Evolutionary conservation across 2,329 filamentous ascomycete genomes (phyloP), one percentile per base, ranked within the genome.

Genomic region (Pyrenophora teres): DNA sequence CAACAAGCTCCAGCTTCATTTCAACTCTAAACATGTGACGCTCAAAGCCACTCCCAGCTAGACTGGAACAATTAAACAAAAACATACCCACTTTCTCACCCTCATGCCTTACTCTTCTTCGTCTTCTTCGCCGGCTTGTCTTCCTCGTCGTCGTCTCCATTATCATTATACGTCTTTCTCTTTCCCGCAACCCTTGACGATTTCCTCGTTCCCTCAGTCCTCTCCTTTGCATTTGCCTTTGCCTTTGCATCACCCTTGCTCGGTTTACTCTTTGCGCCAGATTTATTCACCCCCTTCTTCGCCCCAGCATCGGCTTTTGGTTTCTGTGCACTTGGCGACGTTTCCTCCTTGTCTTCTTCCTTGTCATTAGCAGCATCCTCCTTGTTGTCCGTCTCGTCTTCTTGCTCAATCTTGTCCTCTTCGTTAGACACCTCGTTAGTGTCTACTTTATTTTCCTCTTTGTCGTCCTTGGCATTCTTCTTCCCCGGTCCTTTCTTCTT

Each of bases 401-500:
- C 36, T n/a, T 56, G 19, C 6, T 53, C 46, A 12, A 57, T 49
- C 16, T 54, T 50, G 40, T 69, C 64, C 36, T 51, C 50, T 50
- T 71, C 54, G 10, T 48, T 5, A 21, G 19, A 21, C 5, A 5
- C 19, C 19, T 21, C 19, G 3, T 21, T 21, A 21, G 19, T 49
- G 25, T 10, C 25, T 27, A 6, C 9, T 2, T 27, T 10, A 15
- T n/a, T 12, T 36, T 36, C 18, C 13, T 50, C 37, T 46, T 69
- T 64, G 30, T 50, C 38, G 6, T n/a, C 36, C 39, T 8, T 23
- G 4, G 40, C 45, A 9, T 50, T 46, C 25, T 58, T 39, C 33
- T 56, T 55, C 15, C 56, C 57, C 12, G 56, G 45, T 37, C 69
- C 65, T 40, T 55, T 55, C 50, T 72, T 53, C 15, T 53, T 47